Evolutionary conservation across 1,284 basidiomycete species (phyloP).

Genomic region (Fomes fomentarius): DNA sequence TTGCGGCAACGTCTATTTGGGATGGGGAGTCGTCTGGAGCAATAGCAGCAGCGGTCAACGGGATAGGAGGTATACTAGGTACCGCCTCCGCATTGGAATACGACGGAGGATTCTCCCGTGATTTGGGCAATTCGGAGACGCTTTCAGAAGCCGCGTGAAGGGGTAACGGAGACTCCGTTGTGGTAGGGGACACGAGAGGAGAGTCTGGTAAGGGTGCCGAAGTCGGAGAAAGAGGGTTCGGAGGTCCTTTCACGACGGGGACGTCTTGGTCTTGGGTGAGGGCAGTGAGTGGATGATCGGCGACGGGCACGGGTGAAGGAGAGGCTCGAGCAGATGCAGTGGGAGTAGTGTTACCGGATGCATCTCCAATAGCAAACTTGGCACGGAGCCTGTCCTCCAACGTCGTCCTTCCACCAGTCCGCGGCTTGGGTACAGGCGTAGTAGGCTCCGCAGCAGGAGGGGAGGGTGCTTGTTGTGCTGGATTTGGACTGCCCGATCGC

Average conservation of each 20-base stretch:
- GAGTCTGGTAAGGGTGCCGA: conserved; percentile 50
- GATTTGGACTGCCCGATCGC: conserved; percentile 47
- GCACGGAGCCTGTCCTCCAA: conserved; percentile 73
- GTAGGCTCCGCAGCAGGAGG: conserved; percentile 15
- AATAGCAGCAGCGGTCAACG: no score
- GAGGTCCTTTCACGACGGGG: conserved; percentile 15
- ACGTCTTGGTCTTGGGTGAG: conserved; percentile 39
- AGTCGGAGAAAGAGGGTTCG: conserved; percentile 43
- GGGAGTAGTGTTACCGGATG: conserved; percentile 50
- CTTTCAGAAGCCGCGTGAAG: conserved; percentile 4
- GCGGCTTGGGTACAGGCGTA: conserved; percentile 21
- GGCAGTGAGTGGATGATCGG: conserved; percentile 37
- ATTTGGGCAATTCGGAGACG: conserved; percentile 1
- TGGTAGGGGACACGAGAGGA: conserved; percentile 31
- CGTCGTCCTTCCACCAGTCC: conserved; percentile 38
- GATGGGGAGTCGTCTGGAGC: not conserved
- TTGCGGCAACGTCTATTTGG: not conserved
- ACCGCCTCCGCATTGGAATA: not conserved
- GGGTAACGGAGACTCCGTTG: conserved; percentile 4
- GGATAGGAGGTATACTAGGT: no score
- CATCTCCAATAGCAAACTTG: conserved; percentile 60
- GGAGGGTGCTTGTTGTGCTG: not conserved
- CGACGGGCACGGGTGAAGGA: conserved; percentile 40
- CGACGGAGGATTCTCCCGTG: not conserved
- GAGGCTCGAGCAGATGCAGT: conserved; percentile 44